These are phyloP conservation scores for Peltaster fructicola DNA, from an alignment of 2,329 filamentous ascomycete species.

Conservation along the genomic window DNA sequence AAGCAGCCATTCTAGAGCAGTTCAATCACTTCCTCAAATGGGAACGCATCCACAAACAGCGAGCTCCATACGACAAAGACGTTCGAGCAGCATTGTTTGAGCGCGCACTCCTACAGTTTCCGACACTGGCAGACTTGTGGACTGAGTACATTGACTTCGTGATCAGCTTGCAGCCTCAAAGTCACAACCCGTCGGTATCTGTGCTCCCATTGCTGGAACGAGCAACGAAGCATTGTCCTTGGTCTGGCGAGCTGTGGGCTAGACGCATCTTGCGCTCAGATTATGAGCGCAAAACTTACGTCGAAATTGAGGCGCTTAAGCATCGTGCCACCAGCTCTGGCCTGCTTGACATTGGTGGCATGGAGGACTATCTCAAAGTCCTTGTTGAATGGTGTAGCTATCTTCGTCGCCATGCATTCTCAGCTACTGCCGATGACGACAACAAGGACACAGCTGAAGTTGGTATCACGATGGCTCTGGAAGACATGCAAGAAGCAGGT, in stretches of 20 bases:
- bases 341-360: slow-evolving; percentile 66
- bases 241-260: slow-evolving; percentile 82
- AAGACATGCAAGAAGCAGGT: slow-evolving; percentile 64
- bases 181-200: slow-evolving; percentile 6
- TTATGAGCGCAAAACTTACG: slow-evolving; percentile 55
- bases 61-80: slow-evolving; percentile 30
- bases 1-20: slow-evolving; percentile 35
- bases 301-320: slow-evolving; percentile 76
- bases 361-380: slow-evolving; percentile 78
- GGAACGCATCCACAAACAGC: slow-evolving; percentile 47
- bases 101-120: slow-evolving; percentile 57
- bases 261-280: slow-evolving; percentile 76
- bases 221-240: slow-evolving; percentile 79
- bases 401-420: slow-evolving; percentile 69
- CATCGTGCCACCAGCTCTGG: slow-evolving; percentile 78
- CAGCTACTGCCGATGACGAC: slow-evolving; percentile 55
- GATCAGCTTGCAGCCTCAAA: slow-evolving; percentile 26
- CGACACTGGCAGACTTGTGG: slow-evolving; percentile 61
- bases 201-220: slow-evolving; percentile 58
- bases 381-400: slow-evolving; percentile 92
- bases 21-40: slow-evolving; percentile 62
- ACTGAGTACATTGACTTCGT: slow-evolving; percentile 68
- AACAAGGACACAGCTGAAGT: slow-evolving; percentile 77
- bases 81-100: slow-evolving; percentile 51
- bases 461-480: slow-evolving; percentile 67